Evolutionary conservation across 495 filamentous ascomycete genomes (phyloP).

Genomic region (Talaromyces stipitatus): DNA sequence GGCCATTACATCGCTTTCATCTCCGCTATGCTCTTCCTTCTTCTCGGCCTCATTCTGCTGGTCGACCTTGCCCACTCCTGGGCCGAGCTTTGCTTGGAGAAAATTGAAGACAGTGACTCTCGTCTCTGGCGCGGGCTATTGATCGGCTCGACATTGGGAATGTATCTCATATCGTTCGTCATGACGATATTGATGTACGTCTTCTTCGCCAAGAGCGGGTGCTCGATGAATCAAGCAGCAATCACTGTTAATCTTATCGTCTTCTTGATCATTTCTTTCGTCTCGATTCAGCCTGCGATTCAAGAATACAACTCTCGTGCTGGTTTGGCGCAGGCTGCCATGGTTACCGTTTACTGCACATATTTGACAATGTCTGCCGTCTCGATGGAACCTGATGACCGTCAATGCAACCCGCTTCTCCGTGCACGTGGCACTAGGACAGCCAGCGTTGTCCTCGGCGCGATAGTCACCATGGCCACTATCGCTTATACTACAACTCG

Average conservation of each 20-base stretch:
- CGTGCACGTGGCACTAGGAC: constrained; percentile 85
- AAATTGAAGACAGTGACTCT: constrained; percentile 88
- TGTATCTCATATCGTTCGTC: constrained; percentile 83
- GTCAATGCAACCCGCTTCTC: constrained; percentile 86
- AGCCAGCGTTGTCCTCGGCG: constrained; percentile 81
- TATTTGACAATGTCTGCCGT: constrained; percentile 98
- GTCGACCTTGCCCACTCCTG: constrained; percentile 97
- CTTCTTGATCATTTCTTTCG: constrained; percentile 68
- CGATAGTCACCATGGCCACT: constrained; percentile 92
- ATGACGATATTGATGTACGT: constrained; percentile 97
- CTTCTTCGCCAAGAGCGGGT: constrained; percentile 80
- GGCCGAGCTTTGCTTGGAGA: constrained; percentile 90
- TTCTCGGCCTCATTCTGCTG: constrained; percentile 84
- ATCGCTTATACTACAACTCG: constrained; percentile 96
- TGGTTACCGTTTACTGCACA: constrained; percentile 96
- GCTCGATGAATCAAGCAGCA: constrained; percentile 87
- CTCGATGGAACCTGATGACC: constrained; percentile 96
- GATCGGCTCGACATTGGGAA: constrained; percentile 85
- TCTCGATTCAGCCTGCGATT: constrained; percentile 84
- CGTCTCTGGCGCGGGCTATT: constrained; percentile 74
- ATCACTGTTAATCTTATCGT: constrained; percentile 78
- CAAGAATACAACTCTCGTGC: constrained; percentile 92
- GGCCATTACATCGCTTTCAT: constrained; percentile 88
- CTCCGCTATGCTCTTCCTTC: constrained; percentile 87
- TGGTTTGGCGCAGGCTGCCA: constrained; percentile 90